phyloP scores from a whole-genome alignment of 805 yeast genomes.

The Candida takata region DNA sequence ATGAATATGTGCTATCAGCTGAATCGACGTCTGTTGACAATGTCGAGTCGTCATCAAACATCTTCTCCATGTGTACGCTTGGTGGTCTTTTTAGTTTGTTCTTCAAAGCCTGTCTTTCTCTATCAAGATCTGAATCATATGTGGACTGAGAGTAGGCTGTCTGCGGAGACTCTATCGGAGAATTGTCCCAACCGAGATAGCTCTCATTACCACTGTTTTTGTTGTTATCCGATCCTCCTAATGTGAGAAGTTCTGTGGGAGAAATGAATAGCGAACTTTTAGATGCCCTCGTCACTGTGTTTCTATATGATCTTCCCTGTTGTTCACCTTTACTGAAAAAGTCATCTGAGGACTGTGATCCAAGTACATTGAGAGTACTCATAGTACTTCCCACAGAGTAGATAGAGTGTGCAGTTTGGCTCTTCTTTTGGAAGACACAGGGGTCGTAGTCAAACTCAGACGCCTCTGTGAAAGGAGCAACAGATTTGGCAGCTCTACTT shows the following conservation, averaged over 20 bases:
- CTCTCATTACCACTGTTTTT: slow-evolving; percentile 1
- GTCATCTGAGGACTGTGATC: slow-evolving; percentile 15
- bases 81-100: slow-evolving; percentile 36
- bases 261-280: slow-evolving; percentile 45
- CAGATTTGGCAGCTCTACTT: slow-evolving; percentile 23
- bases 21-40: background rate
- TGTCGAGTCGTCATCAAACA: slow-evolving; percentile 28
- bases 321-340: background rate
- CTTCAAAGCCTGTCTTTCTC: background rate
- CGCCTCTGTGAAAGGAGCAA: background rate
- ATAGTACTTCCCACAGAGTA: slow-evolving; percentile 25
- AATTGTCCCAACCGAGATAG: slow-evolving; percentile 8
- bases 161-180: slow-evolving; percentile 23
- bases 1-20: slow-evolving; percentile 1
- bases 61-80: slow-evolving; percentile 39
- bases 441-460: slow-evolving; percentile 20
- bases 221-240: slow-evolving; percentile 10
- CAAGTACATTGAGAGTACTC: slow-evolving; percentile 24
- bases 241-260: slow-evolving; percentile 33
- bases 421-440: slow-evolving; percentile 16
- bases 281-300: slow-evolving; percentile 20
- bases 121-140: background rate
- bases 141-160: slow-evolving; percentile 5
- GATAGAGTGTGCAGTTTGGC: slow-evolving; percentile 21
- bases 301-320: slow-evolving; percentile 22